Evolutionary conservation across 805 yeast genomes (phyloP), one percentile per base, ranked within the genome.

Genomic region (Saccharomycopsis oosterbeekiorum): DNA sequence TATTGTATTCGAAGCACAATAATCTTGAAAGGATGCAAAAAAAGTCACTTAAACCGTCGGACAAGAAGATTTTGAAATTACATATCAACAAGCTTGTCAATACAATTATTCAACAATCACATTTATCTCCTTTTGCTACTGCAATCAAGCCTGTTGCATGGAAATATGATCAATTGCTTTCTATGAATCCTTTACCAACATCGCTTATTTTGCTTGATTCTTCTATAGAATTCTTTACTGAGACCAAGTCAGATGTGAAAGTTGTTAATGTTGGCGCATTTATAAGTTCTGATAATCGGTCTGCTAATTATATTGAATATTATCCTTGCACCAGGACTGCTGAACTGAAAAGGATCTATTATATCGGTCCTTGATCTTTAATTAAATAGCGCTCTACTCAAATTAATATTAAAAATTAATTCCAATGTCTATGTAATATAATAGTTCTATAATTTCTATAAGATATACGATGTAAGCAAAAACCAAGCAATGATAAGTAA

Each of bases 51-150:
- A 82, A 81, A 58, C 71, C 81, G 2, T 73, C 74, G 51, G 88
- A 85, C 70, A 82, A 90, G 0, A 78, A 89, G 64, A 40, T 55
- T 12, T 58, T 57, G 40, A 60, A 56, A 37, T 36, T n/a, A 11
- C 59, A 62, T 37, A 51, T 59, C n/a, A 37, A 21, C 10, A 85
- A 86, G 68, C 72, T 91, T 1, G 89, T 87, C 17, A 85, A 88
- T 65, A 91, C 97, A 0, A 64, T 94, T 0, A 72, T 94, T 12
- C 96, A 89, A 68, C 99, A 94, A 73, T 94, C 94, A 0, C 87
- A 84, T 68, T 71, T 94, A 55, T 87, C 94, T 39, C 99, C 99
- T 12, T 90, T 92, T 68, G 74, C 84, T 1, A 72, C 76, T 19
- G 72, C 76, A 24, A 73, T 82, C 34, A 80, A 89, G 63, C 88